Conservation (phyloP, 441 rosid species). For the Raphanus hybrid region DNA sequence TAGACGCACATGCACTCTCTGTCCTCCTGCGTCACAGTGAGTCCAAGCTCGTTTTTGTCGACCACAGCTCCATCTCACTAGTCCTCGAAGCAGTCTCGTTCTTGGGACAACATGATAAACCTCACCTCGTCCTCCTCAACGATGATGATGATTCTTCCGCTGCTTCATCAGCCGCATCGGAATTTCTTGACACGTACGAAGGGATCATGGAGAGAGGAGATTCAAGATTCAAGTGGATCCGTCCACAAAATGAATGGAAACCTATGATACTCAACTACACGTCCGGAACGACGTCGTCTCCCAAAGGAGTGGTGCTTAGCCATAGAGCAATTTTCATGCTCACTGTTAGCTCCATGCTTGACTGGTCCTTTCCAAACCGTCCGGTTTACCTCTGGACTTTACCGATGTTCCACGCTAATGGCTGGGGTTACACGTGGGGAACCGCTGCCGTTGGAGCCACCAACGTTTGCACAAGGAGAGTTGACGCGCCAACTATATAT, state of each 20-base stretch:
- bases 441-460: constrained; percentile 68
- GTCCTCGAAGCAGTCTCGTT: constrained; percentile 56
- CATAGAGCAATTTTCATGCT: constrained; percentile 54
- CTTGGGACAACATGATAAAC: constrained; percentile 40
- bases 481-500: constrained; percentile 45
- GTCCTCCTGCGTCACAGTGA: constrained; percentile 56
- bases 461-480: constrained; percentile 55
- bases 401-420: constrained; percentile 68
- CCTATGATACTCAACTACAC: constrained; percentile 67
- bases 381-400: constrained; percentile 65
- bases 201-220: constrained; percentile 52
- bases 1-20: constrained; percentile 58
- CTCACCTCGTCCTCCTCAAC: constrained; percentile 51
- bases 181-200: constrained; percentile 53
- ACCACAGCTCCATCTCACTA: constrained; percentile 39
- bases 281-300: constrained; percentile 65
- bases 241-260: constrained; percentile 58
- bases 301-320: constrained; percentile 61
- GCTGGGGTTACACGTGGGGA: constrained; percentile 69
- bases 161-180: constrained; percentile 16
- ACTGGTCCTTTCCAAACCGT: constrained; percentile 56
- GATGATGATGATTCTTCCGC: constrained; percentile 31
- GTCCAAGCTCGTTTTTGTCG: constrained; percentile 60
- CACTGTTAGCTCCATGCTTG: constrained; percentile 46
- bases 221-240: constrained; percentile 55